These are phyloP conservation scores for Coffea canephora DNA, from an alignment of 257 asterid genomes.

Conservation along the genomic window DNA sequence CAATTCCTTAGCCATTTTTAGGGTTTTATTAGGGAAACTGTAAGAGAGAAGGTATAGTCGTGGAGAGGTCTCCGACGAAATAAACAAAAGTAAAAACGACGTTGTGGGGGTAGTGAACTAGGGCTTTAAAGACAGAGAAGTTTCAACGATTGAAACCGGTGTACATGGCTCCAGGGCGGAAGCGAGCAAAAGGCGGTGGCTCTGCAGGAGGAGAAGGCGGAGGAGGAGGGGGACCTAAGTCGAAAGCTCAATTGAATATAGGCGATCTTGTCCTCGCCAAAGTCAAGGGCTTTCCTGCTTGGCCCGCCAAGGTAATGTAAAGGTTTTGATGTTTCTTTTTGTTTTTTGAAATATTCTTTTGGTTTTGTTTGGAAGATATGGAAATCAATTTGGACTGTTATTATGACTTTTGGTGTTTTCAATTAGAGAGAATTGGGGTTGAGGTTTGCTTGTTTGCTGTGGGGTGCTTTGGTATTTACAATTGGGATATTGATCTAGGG, in stretches of 20 bases:
- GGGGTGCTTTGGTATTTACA: background rate
- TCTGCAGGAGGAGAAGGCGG: slow-evolving; percentile 29
- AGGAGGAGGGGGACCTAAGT: slow-evolving; percentile 31
- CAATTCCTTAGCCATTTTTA: slow-evolving; percentile 2
- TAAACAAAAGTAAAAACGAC: slow-evolving; percentile 2
- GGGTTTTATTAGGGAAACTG: slow-evolving; percentile 12
- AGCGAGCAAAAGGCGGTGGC: slow-evolving; percentile 62
- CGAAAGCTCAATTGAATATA: slow-evolving; percentile 53
- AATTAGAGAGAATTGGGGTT: too few species aligned
- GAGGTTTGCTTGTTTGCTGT: background rate
- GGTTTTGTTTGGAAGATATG: background rate
- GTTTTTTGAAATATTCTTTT: background rate
- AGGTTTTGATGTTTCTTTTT: slow-evolving; percentile 7
- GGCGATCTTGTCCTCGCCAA: slow-evolving; percentile 96
- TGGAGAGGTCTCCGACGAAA: background rate
- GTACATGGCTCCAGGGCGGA: slow-evolving; percentile 77
- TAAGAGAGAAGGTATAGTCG: background rate
- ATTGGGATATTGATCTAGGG: background rate
- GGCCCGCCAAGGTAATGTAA: slow-evolving; percentile 82
- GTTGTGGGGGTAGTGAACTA: background rate
- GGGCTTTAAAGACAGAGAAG: slow-evolving; percentile 11
- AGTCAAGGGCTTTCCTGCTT: slow-evolving; percentile 87
- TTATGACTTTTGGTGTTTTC: background rate
- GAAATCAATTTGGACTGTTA: too few species aligned
- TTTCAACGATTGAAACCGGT: slow-evolving; percentile 12